phyloP scores from a whole-genome alignment of 2,329 filamentous ascomycete species.

The Nectriaceae sp. region DNA sequence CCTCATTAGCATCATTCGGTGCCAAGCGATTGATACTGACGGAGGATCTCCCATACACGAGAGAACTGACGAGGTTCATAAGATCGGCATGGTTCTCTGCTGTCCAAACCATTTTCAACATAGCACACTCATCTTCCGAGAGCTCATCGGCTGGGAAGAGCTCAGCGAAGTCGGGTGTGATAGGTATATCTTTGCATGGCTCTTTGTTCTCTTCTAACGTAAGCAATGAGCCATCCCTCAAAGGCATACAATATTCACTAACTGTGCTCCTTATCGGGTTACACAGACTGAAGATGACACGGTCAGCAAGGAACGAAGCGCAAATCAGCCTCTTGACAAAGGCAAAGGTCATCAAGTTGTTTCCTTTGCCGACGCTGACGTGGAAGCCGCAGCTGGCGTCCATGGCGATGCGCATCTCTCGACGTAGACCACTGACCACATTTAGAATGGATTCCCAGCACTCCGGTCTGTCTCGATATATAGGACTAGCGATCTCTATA shows the following conservation, averaged over 20 bases:
- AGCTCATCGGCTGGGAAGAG: constrained; percentile 5
- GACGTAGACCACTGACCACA: constrained; percentile 13
- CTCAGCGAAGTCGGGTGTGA: constrained; percentile 11
- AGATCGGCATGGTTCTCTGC: neutral
- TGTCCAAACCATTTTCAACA: constrained; percentile 15
- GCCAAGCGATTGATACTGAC: neutral
- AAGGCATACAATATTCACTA: neutral
- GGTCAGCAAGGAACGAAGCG: constrained; percentile 16
- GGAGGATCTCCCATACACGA: neutral
- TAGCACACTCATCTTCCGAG: neutral
- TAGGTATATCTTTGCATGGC: neutral
- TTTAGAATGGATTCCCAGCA: constrained; percentile 19
- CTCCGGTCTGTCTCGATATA: constrained; percentile 11
- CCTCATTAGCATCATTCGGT: neutral
- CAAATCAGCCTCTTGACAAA: constrained; percentile 13
- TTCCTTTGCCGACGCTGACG: constrained; percentile 18
- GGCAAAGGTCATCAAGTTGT: constrained; percentile 4
- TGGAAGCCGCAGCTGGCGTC: constrained; percentile 15
- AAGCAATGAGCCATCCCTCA: neutral
- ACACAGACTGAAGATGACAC: constrained; percentile 17
- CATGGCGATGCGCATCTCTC: constrained; percentile 11
- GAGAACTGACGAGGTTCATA: neutral
- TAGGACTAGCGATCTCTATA: constrained; percentile 16
- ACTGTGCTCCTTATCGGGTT: constrained; percentile 3
- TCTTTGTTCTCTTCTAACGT: neutral